Evolutionary conservation across 2,329 filamentous ascomycete species (phyloP).

Genomic region (Dactylellina cionopaga): DNA sequence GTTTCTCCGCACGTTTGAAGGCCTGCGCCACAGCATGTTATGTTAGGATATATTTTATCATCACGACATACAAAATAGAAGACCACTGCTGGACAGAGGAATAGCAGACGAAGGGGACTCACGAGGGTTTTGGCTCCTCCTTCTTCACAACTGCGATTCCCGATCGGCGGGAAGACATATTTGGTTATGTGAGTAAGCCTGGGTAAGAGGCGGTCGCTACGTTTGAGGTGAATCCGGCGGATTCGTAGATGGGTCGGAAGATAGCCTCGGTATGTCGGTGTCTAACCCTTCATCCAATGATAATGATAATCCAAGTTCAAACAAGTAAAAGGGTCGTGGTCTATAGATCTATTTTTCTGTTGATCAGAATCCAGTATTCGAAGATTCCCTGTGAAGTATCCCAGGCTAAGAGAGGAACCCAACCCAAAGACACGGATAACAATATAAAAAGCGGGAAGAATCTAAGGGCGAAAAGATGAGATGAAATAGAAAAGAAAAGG

Average conservation of each 20-base stretch:
- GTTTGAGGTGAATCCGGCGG: constrained; percentile 11
- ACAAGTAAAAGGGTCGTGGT: constrained; percentile 5
- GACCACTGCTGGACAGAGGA: too few species aligned
- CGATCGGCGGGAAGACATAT: constrained; percentile 48
- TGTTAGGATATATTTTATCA: too few species aligned
- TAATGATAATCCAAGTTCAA: constrained; percentile 6
- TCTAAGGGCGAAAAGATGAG: constrained; percentile 30
- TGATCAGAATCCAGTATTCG: constrained; percentile 40
- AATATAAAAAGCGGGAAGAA: constrained; percentile 5
- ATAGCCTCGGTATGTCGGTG: constrained; percentile 28
- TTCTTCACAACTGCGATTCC: constrained; percentile 45
- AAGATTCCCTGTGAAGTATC: constrained; percentile 50
- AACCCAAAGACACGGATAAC: constrained; percentile 38
- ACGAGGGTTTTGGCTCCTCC: constrained; percentile 45
- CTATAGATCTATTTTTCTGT: constrained; percentile 29
- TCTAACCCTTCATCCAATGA: constrained; percentile 48
- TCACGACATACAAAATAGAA: not conserved
- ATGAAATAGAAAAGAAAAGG: constrained; percentile 44
- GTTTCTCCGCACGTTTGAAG: constrained; percentile 49
- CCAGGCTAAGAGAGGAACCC: constrained; percentile 36
- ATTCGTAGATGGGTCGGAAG: constrained; percentile 19
- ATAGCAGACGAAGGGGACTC: not conserved
- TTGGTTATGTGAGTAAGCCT: not conserved
- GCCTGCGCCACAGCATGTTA: constrained; percentile 6
- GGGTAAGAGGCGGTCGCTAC: constrained; percentile 11